These are phyloP conservation scores for Citrus sp. DNA, from an alignment of 345 rosid genomes.

Conservation along the genomic window DNA sequence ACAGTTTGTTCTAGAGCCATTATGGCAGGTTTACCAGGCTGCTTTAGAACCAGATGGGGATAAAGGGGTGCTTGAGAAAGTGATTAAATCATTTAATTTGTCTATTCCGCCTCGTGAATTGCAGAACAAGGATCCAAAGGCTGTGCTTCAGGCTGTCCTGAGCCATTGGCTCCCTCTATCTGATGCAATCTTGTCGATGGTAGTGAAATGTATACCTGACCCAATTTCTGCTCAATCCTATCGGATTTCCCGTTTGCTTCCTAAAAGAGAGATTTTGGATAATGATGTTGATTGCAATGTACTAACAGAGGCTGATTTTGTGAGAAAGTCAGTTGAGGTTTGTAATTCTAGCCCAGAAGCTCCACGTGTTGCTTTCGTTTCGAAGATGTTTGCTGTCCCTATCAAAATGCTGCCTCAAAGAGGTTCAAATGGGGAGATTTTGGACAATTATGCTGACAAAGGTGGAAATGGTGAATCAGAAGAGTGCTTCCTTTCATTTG, in stretches of 20 bases:
- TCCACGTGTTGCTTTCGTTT: slow-evolving; percentile 84
- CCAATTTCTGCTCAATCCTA: slow-evolving; percentile 74
- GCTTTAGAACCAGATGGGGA: slow-evolving; percentile 69
- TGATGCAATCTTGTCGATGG: slow-evolving; percentile 84
- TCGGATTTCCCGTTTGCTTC: slow-evolving; percentile 69
- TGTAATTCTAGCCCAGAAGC: slow-evolving; percentile 65
- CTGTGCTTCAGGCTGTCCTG: slow-evolving; percentile 76
- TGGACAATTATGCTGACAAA: slow-evolving; percentile 48
- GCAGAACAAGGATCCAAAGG: slow-evolving; percentile 81
- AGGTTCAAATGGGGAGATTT: slow-evolving; percentile 65
- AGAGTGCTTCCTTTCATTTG: slow-evolving; percentile 97
- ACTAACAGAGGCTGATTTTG: slow-evolving; percentile 63
- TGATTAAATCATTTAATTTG: slow-evolving; percentile 69
- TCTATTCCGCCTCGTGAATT: slow-evolving; percentile 76
- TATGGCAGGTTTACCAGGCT: slow-evolving; percentile 85
- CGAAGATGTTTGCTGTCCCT: slow-evolving; percentile 93
- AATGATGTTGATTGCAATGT: slow-evolving; percentile 38
- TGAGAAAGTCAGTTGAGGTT: slow-evolving; percentile 68
- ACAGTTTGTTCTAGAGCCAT: slow-evolving; percentile 89
- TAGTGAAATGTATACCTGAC: slow-evolving; percentile 75
- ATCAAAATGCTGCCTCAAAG: slow-evolving; percentile 71
- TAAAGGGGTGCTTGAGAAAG: slow-evolving; percentile 56
- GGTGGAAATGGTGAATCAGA: slow-evolving; percentile 54
- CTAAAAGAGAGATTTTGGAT: slow-evolving; percentile 54
- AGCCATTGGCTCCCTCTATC: slow-evolving; percentile 95